Evolutionary conservation across 2,329 filamentous ascomycete species (phyloP), one percentile per base, ranked within the genome.

Genomic region (Sporothrix phasma): DNA sequence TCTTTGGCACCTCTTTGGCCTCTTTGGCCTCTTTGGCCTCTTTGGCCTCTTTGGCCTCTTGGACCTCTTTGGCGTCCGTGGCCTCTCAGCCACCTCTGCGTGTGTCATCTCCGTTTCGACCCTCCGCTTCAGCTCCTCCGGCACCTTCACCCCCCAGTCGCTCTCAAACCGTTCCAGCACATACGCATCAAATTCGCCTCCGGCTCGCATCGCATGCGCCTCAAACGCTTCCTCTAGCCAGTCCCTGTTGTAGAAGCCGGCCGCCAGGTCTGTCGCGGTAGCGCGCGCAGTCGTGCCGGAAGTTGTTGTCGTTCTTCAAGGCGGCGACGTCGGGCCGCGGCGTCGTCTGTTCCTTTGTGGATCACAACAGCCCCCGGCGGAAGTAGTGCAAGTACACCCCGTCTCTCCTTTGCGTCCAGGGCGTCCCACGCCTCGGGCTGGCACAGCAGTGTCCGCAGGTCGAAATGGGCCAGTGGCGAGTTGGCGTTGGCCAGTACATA

Each of bases 221-320:
- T 71, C 70, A 75, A 79, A 83, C 0, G 83, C 82, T 63, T 79
- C 74, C 17, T 70, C 72, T 7, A 85, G 76, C 82, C 82, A 85
- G 15, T 76, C 75, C 1, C 77, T 75, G 67, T 84, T 81, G 64
- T 84, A 80, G 39, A 76, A 77, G 3, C 82, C 82, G 41, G 74
- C 72, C 5, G 70, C 67, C 19, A 85, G 71, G 66, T 80, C 75
- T 39, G 79, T 76, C 34, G n/a, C 75, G 69, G 68, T 78, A 79
- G 15, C 73, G 74, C 10, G 73, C 74, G 15, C 74, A 74, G 68
- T 79, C 77, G 63, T 77, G 70, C 15, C 77, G 73, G 68, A 79
- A 79, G 64, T 76, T 75, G 71, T 78, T 70, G 66, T 78, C 75
- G 64, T 76, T 79, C 15, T 70, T 69, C 3, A 79, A 73, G 0